These are phyloP conservation scores for Hysterium pulicare DNA, from an alignment of 2,329 filamentous ascomycete genomes.

Conservation along the genomic window DNA sequence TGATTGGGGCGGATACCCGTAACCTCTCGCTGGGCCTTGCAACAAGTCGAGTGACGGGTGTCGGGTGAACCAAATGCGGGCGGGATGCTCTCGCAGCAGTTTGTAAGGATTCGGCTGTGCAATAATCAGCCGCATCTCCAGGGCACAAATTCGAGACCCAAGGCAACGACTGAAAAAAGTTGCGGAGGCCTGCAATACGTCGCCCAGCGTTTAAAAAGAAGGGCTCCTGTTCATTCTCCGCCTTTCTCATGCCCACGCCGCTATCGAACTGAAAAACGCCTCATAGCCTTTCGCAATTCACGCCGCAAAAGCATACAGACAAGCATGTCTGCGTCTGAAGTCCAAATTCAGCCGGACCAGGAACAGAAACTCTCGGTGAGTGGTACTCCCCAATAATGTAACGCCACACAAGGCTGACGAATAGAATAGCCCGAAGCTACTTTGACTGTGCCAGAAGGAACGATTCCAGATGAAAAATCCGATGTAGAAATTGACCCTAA, in stretches of 20 bases:
- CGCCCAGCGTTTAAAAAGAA: slow-evolving; percentile 13
- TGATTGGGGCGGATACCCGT: too few relatives aligned
- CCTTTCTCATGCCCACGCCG: slow-evolving; percentile 17
- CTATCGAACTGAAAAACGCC: slow-evolving; percentile 14
- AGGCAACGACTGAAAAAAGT: slow-evolving; percentile 1
- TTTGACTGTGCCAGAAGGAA: slow-evolving; percentile 10
- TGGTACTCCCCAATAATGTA: slow-evolving; percentile 9
- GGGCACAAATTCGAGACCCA: background rate
- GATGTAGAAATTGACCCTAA: slow-evolving; percentile 17
- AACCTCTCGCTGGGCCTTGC: too few relatives aligned
- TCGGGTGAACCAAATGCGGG: too few relatives aligned
- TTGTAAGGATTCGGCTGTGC: slow-evolving; percentile 4
- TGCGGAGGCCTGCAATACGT: slow-evolving; percentile 28
- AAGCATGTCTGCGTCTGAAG: slow-evolving; percentile 21
- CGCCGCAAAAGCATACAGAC: too few relatives aligned
- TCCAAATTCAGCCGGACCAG: slow-evolving; percentile 17
- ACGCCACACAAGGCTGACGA: slow-evolving; percentile 23
- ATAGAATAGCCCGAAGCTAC: slow-evolving; percentile 13
- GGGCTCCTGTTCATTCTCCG: slow-evolving; percentile 12
- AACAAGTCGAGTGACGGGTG: too few relatives aligned
- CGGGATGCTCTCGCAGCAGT: background rate
- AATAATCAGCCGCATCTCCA: background rate
- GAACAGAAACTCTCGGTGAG: slow-evolving; percentile 14
- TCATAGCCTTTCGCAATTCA: slow-evolving; percentile 3
- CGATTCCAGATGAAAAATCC: slow-evolving; percentile 22